Conservation (phyloP, 495 filamentous ascomycete species). For the Darksidea phi region DNA sequence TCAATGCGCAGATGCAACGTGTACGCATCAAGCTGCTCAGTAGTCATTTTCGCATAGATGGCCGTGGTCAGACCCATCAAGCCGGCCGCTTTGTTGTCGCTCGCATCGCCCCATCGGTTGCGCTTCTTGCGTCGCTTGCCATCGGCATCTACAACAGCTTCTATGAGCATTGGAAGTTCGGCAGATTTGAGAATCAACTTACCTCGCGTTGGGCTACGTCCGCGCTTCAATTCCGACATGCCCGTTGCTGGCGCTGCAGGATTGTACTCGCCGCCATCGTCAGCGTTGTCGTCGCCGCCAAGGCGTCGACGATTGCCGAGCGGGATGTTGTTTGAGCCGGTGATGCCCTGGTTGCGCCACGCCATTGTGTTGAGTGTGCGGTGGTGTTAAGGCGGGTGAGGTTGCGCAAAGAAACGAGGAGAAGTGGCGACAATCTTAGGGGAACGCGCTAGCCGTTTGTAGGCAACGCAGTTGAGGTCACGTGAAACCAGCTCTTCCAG, state of each 20-base stretch:
- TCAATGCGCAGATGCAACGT: conserved; percentile 92
- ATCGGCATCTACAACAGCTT: conserved; percentile 52
- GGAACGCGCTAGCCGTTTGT: too few species aligned
- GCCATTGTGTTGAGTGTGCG: conserved; percentile 58
- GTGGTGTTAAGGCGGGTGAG: background rate
- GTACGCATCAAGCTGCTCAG: conserved; percentile 95
- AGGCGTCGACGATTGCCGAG: conserved; percentile 86
- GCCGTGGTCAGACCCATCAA: conserved; percentile 96
- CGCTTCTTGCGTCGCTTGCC: conserved; percentile 90
- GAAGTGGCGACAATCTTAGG: background rate
- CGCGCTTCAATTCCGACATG: conserved; percentile 60
- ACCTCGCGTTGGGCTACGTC: conserved; percentile 72
- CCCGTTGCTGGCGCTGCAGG: conserved; percentile 52
- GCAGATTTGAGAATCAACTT: conserved; percentile 30
- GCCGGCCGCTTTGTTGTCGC: conserved; percentile 96
- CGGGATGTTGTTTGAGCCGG: conserved; percentile 97
- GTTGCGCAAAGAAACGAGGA: background rate
- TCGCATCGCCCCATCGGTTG: conserved; percentile 94
- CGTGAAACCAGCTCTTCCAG: too few species aligned
- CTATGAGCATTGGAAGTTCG: conserved; percentile 33
- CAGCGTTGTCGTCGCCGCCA: conserved; percentile 59
- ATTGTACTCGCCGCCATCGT: conserved; percentile 59
- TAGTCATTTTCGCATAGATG: conserved; percentile 95
- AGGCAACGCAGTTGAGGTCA: too few species aligned
- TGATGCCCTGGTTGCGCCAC: conserved; percentile 94